phyloP scores from a whole-genome alignment of 2,329 filamentous ascomycete genomes.

The Thelonectria rubi region DNA sequence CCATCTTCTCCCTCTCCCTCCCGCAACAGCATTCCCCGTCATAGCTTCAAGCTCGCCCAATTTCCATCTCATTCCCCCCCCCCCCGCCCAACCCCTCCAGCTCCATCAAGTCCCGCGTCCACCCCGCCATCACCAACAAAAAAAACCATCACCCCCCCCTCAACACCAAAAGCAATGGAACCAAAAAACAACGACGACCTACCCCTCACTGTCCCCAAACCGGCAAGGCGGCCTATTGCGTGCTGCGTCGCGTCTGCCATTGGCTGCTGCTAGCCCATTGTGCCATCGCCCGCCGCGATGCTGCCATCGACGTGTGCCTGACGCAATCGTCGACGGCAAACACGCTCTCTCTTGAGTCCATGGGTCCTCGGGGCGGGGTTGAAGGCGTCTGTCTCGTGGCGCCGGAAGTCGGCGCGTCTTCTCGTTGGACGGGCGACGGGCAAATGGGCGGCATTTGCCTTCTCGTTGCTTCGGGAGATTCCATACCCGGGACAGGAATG shows the following conservation, averaged over 20 bases:
- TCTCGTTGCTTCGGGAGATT: background rate
- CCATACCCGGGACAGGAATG: background rate
- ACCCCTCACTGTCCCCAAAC: conserved; percentile 40
- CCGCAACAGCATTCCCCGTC: background rate
- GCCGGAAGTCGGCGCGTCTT: conserved; percentile 26
- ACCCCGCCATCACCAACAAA: background rate
- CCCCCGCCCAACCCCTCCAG: conserved; percentile 15
- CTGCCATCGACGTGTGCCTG: conserved; percentile 41
- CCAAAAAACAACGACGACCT: background rate
- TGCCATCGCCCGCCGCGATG: conserved; percentile 39
- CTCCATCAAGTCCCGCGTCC: background rate
- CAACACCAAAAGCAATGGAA: background rate
- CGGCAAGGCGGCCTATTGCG: conserved; percentile 41
- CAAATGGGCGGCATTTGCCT: background rate
- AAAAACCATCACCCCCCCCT: background rate
- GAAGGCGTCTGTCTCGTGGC: background rate
- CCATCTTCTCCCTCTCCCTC: background rate
- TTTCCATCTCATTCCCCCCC: background rate
- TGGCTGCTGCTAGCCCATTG: conserved; percentile 32
- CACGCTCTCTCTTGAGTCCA: background rate
- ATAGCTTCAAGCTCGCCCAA: background rate
- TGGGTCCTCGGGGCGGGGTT: conserved; percentile 22
- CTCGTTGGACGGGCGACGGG: conserved; percentile 12
- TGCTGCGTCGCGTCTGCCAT: conserved; percentile 34
- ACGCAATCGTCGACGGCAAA: conserved; percentile 34